A percentile compares a stretch with the other conserved stretches of the same genome.
Conservation (phyloP, 1,139 yeast genomes). For the Kodamaea suecica region DNA sequence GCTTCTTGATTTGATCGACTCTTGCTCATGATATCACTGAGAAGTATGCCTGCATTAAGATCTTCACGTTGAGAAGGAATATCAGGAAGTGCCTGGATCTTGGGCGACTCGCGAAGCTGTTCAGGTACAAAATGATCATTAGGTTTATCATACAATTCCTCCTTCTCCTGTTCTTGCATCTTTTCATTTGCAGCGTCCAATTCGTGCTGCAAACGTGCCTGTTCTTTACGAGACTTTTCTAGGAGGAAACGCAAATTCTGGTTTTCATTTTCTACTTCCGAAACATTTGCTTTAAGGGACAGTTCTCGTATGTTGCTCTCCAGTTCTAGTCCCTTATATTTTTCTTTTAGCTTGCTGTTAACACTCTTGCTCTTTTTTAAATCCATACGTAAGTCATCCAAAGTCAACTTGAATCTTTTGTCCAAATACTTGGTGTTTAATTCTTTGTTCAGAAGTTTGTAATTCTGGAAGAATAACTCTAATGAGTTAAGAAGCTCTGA, state of each 20-base stretch:
- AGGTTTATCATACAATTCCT: too few species aligned
- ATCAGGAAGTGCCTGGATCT: too few species aligned
- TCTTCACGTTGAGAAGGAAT: not conserved
- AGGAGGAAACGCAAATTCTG: slow-evolving; percentile 4
- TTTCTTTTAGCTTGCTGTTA: slow-evolving; percentile 21
- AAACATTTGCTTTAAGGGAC: slow-evolving; percentile 8
- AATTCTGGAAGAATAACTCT: slow-evolving; percentile 30
- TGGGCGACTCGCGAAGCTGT: too few species aligned
- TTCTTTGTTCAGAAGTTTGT: slow-evolving; percentile 26
- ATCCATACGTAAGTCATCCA: slow-evolving; percentile 20
- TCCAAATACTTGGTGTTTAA: slow-evolving; percentile 29
- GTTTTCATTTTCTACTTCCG: slow-evolving; percentile 8
- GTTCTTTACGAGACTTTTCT: slow-evolving; percentile 1
- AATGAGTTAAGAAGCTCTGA: slow-evolving; percentile 30
- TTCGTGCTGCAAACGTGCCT: not conserved
- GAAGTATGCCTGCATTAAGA: slow-evolving; percentile 2
- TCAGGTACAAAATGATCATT: too few species aligned
- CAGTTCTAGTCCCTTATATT: slow-evolving; percentile 19
- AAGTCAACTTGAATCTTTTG: slow-evolving; percentile 21
- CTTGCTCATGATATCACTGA: not conserved
- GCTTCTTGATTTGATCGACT: not conserved
- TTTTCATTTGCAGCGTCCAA: not conserved
- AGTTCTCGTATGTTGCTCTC: slow-evolving; percentile 14
- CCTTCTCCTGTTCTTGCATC: slow-evolving; percentile 4
- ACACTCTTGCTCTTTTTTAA: slow-evolving; percentile 19